Percentiles rank a stretch among this genome's conserved stretches.
These are phyloP conservation scores for Penicillium goetzii DNA, from an alignment of 495 filamentous ascomycete species.

Conservation along the genomic window DNA sequence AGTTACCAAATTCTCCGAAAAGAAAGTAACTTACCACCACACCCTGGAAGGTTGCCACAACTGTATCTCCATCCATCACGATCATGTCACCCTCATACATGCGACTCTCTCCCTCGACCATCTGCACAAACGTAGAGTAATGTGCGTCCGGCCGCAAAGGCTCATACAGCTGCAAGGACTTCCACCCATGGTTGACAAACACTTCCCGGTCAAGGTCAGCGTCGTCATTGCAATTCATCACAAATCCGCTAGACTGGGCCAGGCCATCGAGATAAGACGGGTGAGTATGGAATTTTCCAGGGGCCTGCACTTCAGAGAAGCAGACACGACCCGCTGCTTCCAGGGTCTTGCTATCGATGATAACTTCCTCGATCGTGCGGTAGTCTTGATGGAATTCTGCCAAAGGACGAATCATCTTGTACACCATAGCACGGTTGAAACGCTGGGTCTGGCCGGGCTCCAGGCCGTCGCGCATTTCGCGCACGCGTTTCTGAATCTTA, in stretches of 20 bases:
- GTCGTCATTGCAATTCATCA: neutral
- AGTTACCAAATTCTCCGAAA: neutral
- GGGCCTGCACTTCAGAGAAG: neutral
- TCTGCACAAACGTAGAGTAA: neutral
- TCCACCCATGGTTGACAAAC: neutral
- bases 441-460: neutral
- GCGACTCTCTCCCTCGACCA: neutral
- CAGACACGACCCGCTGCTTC: neutral
- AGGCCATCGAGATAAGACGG: neutral
- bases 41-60: neutral
- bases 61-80: neutral
- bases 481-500: neutral
- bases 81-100: neutral
- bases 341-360: neutral
- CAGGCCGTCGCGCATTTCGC: neutral
- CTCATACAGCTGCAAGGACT: neutral
- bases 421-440: conserved; percentile 57
- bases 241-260: neutral
- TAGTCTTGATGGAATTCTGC: conserved; percentile 66
- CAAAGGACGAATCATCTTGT: conserved; percentile 66
- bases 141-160: neutral
- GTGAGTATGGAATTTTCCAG: conserved; percentile 1
- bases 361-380: conserved; percentile 25
- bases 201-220: neutral
- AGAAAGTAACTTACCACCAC: neutral